A percentile compares a stretch with the other conserved stretches of the same genome.
Evolutionary conservation across 1,139 yeast genomes (phyloP).

Genomic region (Nakaseomyces bracarensis): DNA sequence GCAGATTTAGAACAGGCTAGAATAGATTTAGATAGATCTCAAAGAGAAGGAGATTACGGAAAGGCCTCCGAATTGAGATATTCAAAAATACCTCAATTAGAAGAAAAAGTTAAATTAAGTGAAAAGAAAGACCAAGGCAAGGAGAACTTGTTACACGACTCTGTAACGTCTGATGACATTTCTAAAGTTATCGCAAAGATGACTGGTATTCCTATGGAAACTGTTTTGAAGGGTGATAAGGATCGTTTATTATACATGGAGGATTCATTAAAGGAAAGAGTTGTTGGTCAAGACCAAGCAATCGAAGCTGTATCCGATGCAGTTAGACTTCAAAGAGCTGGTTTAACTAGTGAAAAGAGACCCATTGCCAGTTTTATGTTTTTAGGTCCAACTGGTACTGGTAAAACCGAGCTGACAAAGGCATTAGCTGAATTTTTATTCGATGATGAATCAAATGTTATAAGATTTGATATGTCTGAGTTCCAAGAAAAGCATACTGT

Average conservation of each 20-base stretch:
- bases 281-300: conserved; percentile 94
- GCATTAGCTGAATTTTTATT: conserved; percentile 85
- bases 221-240: conserved; percentile 87
- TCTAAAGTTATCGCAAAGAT: conserved; percentile 85
- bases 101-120: conserved; percentile 50
- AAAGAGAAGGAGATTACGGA: conserved; percentile 78
- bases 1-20: conserved; percentile 76
- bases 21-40: conserved; percentile 71
- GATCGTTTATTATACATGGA: conserved; percentile 88
- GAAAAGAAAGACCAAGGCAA: conserved; percentile 34
- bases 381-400: conserved; percentile 96
- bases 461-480: conserved; percentile 95
- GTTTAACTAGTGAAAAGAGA: conserved; percentile 83
- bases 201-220: conserved; percentile 94
- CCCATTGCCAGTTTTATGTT: conserved; percentile 96
- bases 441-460: conserved; percentile 76
- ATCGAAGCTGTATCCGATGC: conserved; percentile 86
- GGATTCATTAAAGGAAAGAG: conserved; percentile 60
- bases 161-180: conserved; percentile 90
- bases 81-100: conserved; percentile 72
- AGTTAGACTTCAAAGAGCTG: conserved; percentile 92
- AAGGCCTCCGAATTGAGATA: conserved; percentile 86
- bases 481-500: conserved; percentile 91
- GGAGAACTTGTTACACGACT: conserved; percentile 61
- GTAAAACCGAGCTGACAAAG: conserved; percentile 92